Percentiles rank a stretch among this genome's conserved stretches.
These are phyloP conservation scores for Candida andamanensis DNA, from an alignment of 805 yeast genomes.

Conservation along the genomic window DNA sequence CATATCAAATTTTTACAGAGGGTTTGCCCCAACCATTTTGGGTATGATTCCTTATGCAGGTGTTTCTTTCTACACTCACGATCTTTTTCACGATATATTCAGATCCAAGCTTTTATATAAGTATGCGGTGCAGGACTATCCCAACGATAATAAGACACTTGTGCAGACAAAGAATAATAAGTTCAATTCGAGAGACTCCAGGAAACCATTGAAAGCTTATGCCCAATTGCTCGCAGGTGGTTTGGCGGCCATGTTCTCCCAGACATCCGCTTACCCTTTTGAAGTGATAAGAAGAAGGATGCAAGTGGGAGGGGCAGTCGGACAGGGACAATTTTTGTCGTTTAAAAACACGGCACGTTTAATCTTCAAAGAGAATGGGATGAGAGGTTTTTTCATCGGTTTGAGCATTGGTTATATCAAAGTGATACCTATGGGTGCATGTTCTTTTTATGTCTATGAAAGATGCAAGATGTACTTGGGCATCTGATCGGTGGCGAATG, in stretches of 20 bases:
- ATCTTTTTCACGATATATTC: conserved; percentile 79
- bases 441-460: conserved; percentile 92
- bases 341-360: conserved; percentile 50
- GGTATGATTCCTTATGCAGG: conserved; percentile 99
- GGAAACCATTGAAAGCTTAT: conserved; percentile 77
- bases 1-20: conserved; percentile 78
- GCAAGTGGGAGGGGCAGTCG: conserved; percentile 86
- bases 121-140: conserved; percentile 39
- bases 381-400: conserved; percentile 89
- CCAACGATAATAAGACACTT: conserved; percentile 12
- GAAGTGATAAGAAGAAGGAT: conserved; percentile 91
- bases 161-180: conserved; percentile 12
- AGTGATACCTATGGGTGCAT: conserved; percentile 95
- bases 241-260: conserved; percentile 90
- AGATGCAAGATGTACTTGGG: conserved; percentile 68
- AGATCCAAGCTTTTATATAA: conserved; percentile 52
- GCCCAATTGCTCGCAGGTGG: conserved; percentile 96
- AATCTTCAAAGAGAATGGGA: conserved; percentile 70
- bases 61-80: conserved; percentile 93
- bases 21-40: conserved; percentile 86
- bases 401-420: conserved; percentile 92
- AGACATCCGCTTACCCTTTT: conserved; percentile 94
- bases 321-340: conserved; percentile 53
- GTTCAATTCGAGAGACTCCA: conserved; percentile 33
- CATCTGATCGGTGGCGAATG: conserved; percentile 26